Conservation (phyloP, 768 basidiomycete species). For the Rhodotorula babjevae region DNA sequence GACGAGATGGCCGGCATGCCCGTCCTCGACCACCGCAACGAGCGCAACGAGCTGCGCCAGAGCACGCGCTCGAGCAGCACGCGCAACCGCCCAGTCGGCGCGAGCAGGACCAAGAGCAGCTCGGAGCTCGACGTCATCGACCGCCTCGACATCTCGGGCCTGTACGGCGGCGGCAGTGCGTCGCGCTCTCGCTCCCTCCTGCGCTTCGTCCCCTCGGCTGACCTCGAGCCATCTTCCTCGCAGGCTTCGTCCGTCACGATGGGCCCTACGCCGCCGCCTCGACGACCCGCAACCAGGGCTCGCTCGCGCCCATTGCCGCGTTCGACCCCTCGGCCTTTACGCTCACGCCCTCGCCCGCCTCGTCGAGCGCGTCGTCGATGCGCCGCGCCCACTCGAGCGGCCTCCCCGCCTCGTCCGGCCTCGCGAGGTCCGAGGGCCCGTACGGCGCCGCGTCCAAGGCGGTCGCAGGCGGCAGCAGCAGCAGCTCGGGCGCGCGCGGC, state of each 20-base stretch:
- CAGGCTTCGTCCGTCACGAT: conserved; percentile 38
- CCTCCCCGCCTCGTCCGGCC: neutral
- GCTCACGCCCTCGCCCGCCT: conserved; percentile 19
- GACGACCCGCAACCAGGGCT: conserved; percentile 20
- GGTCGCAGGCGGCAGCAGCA: neutral
- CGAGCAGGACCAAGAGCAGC: conserved; percentile 20
- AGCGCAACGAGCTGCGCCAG: neutral
- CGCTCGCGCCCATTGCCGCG: conserved; percentile 33
- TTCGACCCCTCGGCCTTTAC: conserved; percentile 34
- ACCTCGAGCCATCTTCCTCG: neutral
- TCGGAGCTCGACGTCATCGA: conserved; percentile 36
- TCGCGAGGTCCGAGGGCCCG: neutral
- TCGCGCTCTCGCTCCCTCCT: neutral
- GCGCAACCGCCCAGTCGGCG: neutral
- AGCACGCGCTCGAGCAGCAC: neutral
- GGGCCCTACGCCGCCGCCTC: conserved; percentile 39
- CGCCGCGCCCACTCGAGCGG: neutral
- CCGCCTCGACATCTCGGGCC: conserved; percentile 38
- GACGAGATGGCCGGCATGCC: conserved; percentile 15
- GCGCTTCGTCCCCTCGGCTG: neutral
- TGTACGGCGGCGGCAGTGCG: conserved; percentile 39
- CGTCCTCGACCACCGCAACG: conserved; percentile 3
- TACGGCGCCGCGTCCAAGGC: neutral
- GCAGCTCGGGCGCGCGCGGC: neutral
- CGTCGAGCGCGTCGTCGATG: neutral